phyloP scores from a whole-genome alignment of 2,329 filamentous ascomycete species.

The Ophiostoma ips region DNA sequence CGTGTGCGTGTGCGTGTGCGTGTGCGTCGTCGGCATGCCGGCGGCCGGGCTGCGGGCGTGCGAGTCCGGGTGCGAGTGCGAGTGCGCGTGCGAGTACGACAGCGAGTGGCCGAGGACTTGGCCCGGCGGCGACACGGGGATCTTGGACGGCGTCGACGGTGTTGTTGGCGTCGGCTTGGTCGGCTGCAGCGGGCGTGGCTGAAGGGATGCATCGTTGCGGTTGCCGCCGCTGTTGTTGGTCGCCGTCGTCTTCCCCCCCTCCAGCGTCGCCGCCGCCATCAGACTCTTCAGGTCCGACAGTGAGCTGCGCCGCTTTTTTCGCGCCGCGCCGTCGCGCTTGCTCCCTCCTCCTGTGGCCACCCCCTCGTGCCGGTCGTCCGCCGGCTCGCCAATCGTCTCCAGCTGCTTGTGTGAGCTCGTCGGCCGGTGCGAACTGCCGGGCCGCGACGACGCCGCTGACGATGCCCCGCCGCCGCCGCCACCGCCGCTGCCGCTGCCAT shows the following conservation, averaged over 20 bases:
- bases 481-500: neutral
- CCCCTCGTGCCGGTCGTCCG: constrained; percentile 15
- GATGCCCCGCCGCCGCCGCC: constrained; percentile 10
- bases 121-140: constrained; percentile 36
- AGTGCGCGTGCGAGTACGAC: no score
- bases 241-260: constrained; percentile 17
- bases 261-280: constrained; percentile 46
- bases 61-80: constrained; percentile 6
- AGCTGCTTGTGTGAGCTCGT: constrained; percentile 40
- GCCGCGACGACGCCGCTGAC: constrained; percentile 9
- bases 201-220: neutral
- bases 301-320: constrained; percentile 80
- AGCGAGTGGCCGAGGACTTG: no score
- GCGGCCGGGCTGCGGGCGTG: neutral
- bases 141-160: constrained; percentile 31
- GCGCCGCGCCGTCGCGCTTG: constrained; percentile 27
- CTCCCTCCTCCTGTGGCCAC: neutral
- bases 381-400: constrained; percentile 45
- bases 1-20: neutral
- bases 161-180: constrained; percentile 30
- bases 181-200: constrained; percentile 30
- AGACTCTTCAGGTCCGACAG: constrained; percentile 64
- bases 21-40: no score
- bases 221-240: constrained; percentile 16
- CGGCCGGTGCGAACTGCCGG: constrained; percentile 29